A percentile compares a stretch with the other conserved stretches of the same genome.
These are phyloP conservation scores for Trichomonas vaginalis DNA, from an alignment of 208 protist species.

Conservation along the genomic window DNA sequence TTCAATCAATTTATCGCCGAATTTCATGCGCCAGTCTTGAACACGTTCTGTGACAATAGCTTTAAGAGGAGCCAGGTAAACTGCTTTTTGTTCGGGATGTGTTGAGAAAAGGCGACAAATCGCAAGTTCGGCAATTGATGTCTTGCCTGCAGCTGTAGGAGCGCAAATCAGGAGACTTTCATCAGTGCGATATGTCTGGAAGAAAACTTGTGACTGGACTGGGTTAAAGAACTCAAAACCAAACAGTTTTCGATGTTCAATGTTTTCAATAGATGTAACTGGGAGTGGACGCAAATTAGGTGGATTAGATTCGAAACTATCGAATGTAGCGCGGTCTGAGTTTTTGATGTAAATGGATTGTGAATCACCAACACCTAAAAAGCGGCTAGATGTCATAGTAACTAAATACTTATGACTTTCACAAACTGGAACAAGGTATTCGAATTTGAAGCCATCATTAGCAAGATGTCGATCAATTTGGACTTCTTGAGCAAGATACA, in stretches of 20 bases:
- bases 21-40: conserved; percentile 76
- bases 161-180: conserved; percentile 87
- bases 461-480: neutral
- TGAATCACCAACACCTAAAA: conserved; percentile 1
- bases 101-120: conserved; percentile 75
- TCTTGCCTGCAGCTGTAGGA: conserved; percentile 90
- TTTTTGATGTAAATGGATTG: neutral
- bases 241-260: conserved; percentile 40
- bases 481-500: neutral
- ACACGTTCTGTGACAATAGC: conserved; percentile 93
- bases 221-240: conserved; percentile 90
- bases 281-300: neutral
- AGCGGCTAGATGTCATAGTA: neutral
- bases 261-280: neutral
- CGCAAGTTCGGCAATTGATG: conserved; percentile 87
- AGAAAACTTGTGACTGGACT: conserved; percentile 77
- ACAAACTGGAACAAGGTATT: neutral
- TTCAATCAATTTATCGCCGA: conserved; percentile 73
- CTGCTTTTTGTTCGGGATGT: conserved; percentile 47
- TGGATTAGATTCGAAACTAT: neutral
- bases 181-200: conserved; percentile 75
- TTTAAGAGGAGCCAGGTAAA: conserved; percentile 98
- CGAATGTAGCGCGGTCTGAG: neutral
- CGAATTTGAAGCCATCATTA: neutral
- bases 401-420: neutral